These are phyloP conservation scores for Mucor indicus DNA, from an alignment of 371 early-diverging fungal species.

Conservation along the genomic window DNA sequence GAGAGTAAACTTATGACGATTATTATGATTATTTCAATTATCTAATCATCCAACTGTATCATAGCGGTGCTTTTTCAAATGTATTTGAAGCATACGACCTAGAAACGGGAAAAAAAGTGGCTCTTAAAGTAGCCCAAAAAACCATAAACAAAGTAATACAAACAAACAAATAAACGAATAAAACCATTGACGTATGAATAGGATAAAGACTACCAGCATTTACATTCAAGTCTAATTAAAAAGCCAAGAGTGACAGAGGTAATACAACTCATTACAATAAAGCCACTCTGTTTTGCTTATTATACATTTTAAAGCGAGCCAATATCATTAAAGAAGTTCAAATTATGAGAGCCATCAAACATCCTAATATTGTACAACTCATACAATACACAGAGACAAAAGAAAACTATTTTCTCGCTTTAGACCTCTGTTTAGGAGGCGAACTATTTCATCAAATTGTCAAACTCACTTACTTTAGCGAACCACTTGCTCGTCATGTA, in stretches of 20 bases:
- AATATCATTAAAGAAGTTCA: slow-evolving; percentile 80
- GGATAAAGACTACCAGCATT: slow-evolving; percentile 21
- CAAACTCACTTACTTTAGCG: slow-evolving; percentile 75
- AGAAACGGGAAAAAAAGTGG: slow-evolving; percentile 58
- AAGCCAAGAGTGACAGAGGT: slow-evolving; percentile 34
- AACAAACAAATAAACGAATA: no score
- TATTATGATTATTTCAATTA: neutral
- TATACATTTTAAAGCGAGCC: slow-evolving; percentile 47
- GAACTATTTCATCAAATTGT: slow-evolving; percentile 87
- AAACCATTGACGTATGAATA: no score
- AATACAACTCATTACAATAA: neutral
- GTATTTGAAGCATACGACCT: slow-evolving; percentile 68
- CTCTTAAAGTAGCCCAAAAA: slow-evolving; percentile 74
- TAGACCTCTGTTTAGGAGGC: slow-evolving; percentile 85
- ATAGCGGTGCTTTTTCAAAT: slow-evolving; percentile 80
- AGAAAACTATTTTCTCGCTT: slow-evolving; percentile 68
- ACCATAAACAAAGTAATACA: no score
- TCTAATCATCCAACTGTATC: neutral
- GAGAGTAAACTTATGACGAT: slow-evolving; percentile 50
- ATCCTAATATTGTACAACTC: slow-evolving; percentile 74
- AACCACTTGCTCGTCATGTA: slow-evolving; percentile 75
- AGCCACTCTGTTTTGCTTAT: neutral
- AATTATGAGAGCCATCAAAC: slow-evolving; percentile 75
- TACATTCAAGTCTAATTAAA: slow-evolving; percentile 25
- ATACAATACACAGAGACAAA: slow-evolving; percentile 55